Base-by-base conservation (phyloP, 495 filamentous ascomycete species). In the Neurospora tetraspora region DNA sequence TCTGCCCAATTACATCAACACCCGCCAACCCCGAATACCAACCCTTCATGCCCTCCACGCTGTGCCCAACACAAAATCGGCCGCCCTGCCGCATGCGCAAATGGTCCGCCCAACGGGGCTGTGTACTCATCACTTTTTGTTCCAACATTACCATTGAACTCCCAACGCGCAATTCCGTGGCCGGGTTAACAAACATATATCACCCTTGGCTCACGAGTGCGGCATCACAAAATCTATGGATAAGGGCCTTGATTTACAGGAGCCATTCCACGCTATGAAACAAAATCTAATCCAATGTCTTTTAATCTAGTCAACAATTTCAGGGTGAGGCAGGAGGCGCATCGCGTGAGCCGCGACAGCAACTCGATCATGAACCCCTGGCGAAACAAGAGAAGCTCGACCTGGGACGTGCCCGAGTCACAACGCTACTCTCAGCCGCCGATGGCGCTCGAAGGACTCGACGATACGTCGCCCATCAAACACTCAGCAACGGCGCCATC, bases 301-400 rank as follows among this genome's bases (percentile, higher is more conserved):
- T 72, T 6, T 72, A 16, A 65, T 61, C 39, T 70, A 83, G 82
- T 82, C 59, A 83, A 82, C 70, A 77, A 80, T 16, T 72, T 73
- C 39, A 78, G 77, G 39, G 76, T 81, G 71, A 81, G 76, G 73
- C 73, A 74, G 5, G 72, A 75, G 70, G 82, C 82, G 36, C 80
- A 82, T 69, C 72, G 69, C 39, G 53, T 80, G 74, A 76, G 78
- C 23, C 77, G 81, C 34, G 70, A 76, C 14, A 65, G 53, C 37
- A 73, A 75, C 43, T 77, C 78, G 12, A 70, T 31, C 69, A 80
- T 37, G 36, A 83, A 82, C 72, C 80, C 80, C 12, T 83, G 82
- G 68, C 74, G 77, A 23, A 77, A 77, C 34, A 77, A 78, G n/a
- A 69, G 70, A 31, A 39, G 42, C 43, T 34, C 73, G 27, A 78